These are phyloP conservation scores for Ganoderma multipileum DNA, from an alignment of 1,284 basidiomycete species.

Conservation along the genomic window DNA sequence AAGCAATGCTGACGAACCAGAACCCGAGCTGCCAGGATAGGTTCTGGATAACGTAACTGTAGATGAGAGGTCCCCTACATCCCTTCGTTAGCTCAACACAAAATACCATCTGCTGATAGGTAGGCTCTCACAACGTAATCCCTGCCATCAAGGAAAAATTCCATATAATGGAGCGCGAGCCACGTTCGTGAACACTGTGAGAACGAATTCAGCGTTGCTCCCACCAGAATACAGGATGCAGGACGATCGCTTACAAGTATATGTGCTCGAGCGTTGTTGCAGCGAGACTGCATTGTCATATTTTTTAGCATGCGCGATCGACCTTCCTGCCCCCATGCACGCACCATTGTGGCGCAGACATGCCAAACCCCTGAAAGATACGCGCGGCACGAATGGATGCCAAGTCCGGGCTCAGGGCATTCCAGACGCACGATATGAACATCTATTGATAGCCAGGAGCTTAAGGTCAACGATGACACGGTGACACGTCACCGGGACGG, in stretches of 20 bases:
- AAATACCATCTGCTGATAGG: not conserved
- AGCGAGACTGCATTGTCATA: slow-evolving; percentile 40
- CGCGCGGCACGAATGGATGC: slow-evolving; percentile 49
- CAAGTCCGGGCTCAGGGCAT: slow-evolving; percentile 48
- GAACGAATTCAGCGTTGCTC: not conserved
- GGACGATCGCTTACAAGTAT: slow-evolving; percentile 42
- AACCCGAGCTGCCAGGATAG: slow-evolving; percentile 51
- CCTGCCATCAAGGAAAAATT: slow-evolving; percentile 51
- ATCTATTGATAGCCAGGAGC: slow-evolving; percentile 38
- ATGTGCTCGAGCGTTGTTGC: slow-evolving; percentile 52
- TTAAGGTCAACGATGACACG: not conserved
- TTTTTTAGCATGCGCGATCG: not conserved
- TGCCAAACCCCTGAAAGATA: slow-evolving; percentile 53
- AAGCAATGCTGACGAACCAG: slow-evolving; percentile 50
- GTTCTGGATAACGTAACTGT: slow-evolving; percentile 50
- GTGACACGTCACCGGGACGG: not conserved
- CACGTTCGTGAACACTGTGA: slow-evolving; percentile 50
- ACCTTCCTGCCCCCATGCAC: not conserved
- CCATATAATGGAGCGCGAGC: slow-evolving; percentile 50
- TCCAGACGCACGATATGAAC: slow-evolving; percentile 55
- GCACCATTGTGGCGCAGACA: slow-evolving; percentile 52
- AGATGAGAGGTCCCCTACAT: slow-evolving; percentile 45
- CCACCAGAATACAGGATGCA: not conserved
- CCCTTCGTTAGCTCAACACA: not conserved
- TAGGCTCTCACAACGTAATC: slow-evolving; percentile 45